Evolutionary conservation across 2,329 filamentous ascomycete genomes (phyloP), one percentile per base, ranked within the genome.

Genomic region (Aspergillus eucalypticola): DNA sequence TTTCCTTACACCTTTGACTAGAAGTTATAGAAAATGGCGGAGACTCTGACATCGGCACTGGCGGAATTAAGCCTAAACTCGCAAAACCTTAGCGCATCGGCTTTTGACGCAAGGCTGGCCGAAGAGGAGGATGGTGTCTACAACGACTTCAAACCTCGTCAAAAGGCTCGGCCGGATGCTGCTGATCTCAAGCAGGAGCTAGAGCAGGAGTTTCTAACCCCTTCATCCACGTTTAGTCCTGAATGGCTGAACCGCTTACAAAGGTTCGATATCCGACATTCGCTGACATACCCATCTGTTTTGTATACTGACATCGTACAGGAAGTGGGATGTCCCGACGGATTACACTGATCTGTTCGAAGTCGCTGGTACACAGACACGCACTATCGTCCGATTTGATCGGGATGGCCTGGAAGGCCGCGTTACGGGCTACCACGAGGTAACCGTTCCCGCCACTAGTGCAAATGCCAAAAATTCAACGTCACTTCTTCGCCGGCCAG

Each of bases 381-480:
- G 95, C 60, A 98, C 93, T n/a, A 89, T 97, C 67, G 96, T 92
- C 27, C 88, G 95, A 29, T 99, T 99, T 75, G 90, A 88, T 48
- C 86, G 95, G 58, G 92, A 96, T 76, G 95, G 95, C 5, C 83
- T 98, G 13, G 92, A 98, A 77, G 95, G 95, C 21, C 86, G 90
- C 55, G 94, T 99, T 23, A 96, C 91, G 8, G 93, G 93, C 54
- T 98, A 99, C 76, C 90, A 89, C 72, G 95, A 97, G 74, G 91
- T 98, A 54, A 97, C 95, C 1, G 88, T 98, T 8, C 92, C 94
- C 5, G 91, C 91, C 35, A 90, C 88, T 69, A 96, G 90, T 69
- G 91, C 90, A 15, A 97, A 91, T 15, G 94, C 92, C 51, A 99
- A 97, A 78, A 96, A 96, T 72, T 97, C 92, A 2, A 98, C 93